Evolutionary conservation across 371 early-diverging fungal species (phyloP).

Genomic region (Mortierella sp.): DNA sequence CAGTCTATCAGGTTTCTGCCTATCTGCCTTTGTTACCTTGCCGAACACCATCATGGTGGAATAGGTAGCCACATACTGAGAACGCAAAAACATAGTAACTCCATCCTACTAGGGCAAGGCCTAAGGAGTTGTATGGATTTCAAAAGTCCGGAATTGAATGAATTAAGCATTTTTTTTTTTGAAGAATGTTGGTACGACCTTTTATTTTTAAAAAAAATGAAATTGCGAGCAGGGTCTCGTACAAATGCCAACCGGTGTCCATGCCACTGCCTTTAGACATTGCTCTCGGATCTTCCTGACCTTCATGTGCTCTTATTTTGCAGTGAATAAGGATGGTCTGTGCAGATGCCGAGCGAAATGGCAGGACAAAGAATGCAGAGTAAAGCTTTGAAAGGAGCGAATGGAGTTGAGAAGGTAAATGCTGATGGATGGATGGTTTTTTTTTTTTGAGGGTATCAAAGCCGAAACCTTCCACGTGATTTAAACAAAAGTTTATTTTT

Average conservation of each 20-base stretch:
- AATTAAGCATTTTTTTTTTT: neutral
- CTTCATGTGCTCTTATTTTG: conserved; percentile 20
- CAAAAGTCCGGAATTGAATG: neutral
- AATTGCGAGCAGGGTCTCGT: neutral
- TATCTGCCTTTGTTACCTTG: conserved; percentile 26
- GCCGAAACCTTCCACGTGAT: conserved; percentile 1
- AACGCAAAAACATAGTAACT: conserved; percentile 40
- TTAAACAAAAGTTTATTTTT: neutral
- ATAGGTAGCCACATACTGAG: conserved; percentile 40
- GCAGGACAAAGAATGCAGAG: neutral
- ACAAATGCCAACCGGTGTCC: conserved; percentile 50
- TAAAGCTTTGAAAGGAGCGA: neutral
- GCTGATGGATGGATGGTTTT: too few relatives aligned
- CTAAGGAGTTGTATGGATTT: conserved; percentile 8
- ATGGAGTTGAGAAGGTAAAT: neutral
- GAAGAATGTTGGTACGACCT: neutral
- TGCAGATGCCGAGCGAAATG: neutral
- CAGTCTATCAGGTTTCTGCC: neutral
- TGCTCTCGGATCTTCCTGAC: conserved; percentile 32
- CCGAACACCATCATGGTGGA: conserved; percentile 23
- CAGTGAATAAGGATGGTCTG: neutral
- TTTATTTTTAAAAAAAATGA: neutral
- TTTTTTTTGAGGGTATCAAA: too few relatives aligned
- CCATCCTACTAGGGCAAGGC: conserved; percentile 34
- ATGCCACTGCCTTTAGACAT: conserved; percentile 24